Conservation (phyloP, 2,329 filamentous ascomycete genomes). For the Curvularia sp. region DNA sequence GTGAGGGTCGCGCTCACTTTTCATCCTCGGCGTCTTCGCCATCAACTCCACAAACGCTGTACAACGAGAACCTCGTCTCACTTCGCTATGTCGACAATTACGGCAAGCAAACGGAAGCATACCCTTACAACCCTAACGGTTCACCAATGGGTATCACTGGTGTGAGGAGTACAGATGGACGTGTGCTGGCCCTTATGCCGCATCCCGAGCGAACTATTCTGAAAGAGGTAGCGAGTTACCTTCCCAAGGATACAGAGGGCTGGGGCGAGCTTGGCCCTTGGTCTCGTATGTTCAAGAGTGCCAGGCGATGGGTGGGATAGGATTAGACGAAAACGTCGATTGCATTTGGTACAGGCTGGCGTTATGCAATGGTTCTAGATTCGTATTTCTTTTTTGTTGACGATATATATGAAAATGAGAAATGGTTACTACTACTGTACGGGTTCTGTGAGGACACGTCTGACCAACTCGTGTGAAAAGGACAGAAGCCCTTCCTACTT, state of each 20-base stretch:
- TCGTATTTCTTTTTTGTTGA: slow-evolving; percentile 2
- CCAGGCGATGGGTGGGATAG: slow-evolving; percentile 82
- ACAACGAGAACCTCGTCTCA: slow-evolving; percentile 73
- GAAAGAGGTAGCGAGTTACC: slow-evolving; percentile 78
- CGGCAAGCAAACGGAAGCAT: slow-evolving; percentile 75
- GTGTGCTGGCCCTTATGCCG: slow-evolving; percentile 89
- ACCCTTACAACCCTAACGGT: slow-evolving; percentile 90
- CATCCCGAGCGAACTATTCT: slow-evolving; percentile 91
- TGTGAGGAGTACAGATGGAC: slow-evolving; percentile 77
- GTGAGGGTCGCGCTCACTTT: slow-evolving; percentile 79
- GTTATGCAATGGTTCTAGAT: slow-evolving; percentile 5
- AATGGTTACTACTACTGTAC: background rate
- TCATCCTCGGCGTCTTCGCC: slow-evolving; percentile 48
- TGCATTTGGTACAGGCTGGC: slow-evolving; percentile 3
- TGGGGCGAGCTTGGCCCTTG: slow-evolving; percentile 88
- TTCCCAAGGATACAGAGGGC: slow-evolving; percentile 67
- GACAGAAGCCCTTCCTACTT: background rate
- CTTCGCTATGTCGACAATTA: slow-evolving; percentile 88
- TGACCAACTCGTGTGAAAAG: background rate
- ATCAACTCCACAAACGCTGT: slow-evolving; percentile 60
- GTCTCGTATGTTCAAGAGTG: slow-evolving; percentile 85
- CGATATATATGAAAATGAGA: slow-evolving; percentile 11
- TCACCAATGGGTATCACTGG: slow-evolving; percentile 82
- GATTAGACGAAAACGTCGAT: background rate
- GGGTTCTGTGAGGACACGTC: background rate